Percentiles rank a stretch among this genome's conserved stretches.
Evolutionary conservation across 2,329 filamentous ascomycete genomes (phyloP).

Genomic region (Ophiostoma pallidulum): DNA sequence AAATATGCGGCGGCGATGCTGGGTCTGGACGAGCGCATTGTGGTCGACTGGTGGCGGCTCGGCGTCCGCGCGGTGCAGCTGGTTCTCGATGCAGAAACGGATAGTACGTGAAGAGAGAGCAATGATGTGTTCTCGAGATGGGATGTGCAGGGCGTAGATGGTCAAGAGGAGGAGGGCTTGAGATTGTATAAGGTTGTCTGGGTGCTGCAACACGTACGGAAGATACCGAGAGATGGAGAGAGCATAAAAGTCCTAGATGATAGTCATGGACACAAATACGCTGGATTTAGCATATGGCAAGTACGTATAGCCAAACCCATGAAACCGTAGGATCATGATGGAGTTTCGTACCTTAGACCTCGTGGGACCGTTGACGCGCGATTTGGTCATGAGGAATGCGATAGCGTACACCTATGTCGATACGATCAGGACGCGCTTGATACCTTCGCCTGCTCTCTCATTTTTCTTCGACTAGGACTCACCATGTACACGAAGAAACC

Average conservation of each 20-base stretch:
- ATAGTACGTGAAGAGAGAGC: conserved; percentile 20
- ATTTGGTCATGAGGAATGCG: conserved; percentile 15
- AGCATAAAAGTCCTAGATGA: conserved; percentile 19
- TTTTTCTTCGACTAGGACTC: conserved; percentile 8
- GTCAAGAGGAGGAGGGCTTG: conserved; percentile 20
- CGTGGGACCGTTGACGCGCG: conserved; percentile 9
- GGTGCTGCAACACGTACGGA: conserved; percentile 3
- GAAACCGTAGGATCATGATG: no score
- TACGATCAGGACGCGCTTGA: neutral
- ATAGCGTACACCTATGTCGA: conserved; percentile 11
- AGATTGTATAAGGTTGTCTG: conserved; percentile 16
- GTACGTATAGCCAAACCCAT: no score
- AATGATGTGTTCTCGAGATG: conserved; percentile 22
- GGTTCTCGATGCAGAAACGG: conserved; percentile 22
- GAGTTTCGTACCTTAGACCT: conserved; percentile 1
- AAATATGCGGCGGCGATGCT: conserved; percentile 22
- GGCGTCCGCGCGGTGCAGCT: conserved; percentile 20
- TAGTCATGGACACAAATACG: no score
- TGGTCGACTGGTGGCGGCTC: conserved; percentile 12
- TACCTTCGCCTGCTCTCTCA: neutral
- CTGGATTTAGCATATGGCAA: no score
- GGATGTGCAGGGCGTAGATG: conserved; percentile 21
- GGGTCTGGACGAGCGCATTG: conserved; percentile 12
- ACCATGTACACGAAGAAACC: conserved; percentile 24
- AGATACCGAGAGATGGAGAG: conserved; percentile 6